Percentiles rank a stretch among this genome's conserved stretches.
Evolutionary conservation across 2,329 filamentous ascomycete species (phyloP).

Genomic region (Cadophora luteo-olivacea): DNA sequence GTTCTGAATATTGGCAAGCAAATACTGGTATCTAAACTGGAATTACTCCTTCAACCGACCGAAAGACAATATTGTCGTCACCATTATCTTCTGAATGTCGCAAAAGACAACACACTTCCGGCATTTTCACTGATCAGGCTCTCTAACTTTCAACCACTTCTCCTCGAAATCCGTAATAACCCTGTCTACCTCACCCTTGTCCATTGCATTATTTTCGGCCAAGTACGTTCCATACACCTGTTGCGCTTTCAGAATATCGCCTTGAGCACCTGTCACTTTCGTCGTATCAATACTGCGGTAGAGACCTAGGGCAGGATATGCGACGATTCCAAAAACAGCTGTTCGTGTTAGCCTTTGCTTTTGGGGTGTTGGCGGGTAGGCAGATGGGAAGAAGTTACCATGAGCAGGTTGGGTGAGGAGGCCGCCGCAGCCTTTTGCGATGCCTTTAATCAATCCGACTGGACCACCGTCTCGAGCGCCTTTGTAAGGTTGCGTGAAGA

Average conservation of each 20-base stretch:
- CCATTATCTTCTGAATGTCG: too few relatives aligned
- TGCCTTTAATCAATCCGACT: background rate
- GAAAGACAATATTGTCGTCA: too few relatives aligned
- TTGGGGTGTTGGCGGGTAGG: background rate
- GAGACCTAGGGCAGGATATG: background rate
- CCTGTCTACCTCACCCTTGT: slow-evolving; percentile 20
- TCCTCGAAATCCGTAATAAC: slow-evolving; percentile 22
- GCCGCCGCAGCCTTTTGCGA: background rate
- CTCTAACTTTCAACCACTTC: slow-evolving; percentile 22
- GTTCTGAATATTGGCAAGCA: too few relatives aligned
- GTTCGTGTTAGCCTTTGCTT: background rate
- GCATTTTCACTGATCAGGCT: background rate
- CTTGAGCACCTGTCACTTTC: background rate
- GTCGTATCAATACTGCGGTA: background rate
- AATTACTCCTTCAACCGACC: too few relatives aligned
- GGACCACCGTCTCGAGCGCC: background rate
- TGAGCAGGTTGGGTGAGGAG: background rate
- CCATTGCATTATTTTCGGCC: slow-evolving; percentile 11
- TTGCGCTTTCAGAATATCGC: background rate
- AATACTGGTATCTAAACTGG: too few relatives aligned
- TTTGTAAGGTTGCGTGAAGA: background rate
- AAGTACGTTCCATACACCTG: background rate
- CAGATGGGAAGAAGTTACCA: background rate
- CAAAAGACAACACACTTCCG: too few relatives aligned
- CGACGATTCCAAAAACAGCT: background rate